These are phyloP conservation scores for Malus hybrid DNA, from an alignment of 331 rosid species.

Conservation along the genomic window DNA sequence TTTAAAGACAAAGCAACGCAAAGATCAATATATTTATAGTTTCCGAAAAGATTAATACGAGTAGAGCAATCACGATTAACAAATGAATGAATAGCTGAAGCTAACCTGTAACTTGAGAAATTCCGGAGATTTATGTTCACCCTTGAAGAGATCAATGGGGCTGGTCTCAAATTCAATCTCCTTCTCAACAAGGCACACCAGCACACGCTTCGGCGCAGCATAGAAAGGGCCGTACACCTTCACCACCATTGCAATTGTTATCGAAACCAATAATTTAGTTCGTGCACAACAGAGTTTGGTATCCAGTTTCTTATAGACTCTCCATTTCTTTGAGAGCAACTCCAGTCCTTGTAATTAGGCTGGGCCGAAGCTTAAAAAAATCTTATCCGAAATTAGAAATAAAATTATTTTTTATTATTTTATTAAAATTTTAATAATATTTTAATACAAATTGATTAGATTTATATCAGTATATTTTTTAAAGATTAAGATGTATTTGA, in stretches of 20 bases:
- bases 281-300: neutral
- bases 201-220: slow-evolving; percentile 3
- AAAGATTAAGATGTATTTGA: too few species aligned
- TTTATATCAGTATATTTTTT: too few species aligned
- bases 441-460: too few species aligned
- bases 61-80: neutral
- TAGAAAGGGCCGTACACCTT: slow-evolving; percentile 6
- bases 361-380: too few species aligned
- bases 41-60: neutral
- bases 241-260: slow-evolving; percentile 1
- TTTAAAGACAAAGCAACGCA: neutral
- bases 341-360: too few species aligned
- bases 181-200: slow-evolving; percentile 6
- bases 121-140: slow-evolving; percentile 2
- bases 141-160: slow-evolving; percentile 4
- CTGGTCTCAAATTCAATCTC: slow-evolving; percentile 4
- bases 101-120: slow-evolving; percentile 7
- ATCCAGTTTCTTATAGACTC: neutral
- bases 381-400: too few species aligned
- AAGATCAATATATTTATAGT: neutral
- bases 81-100: neutral
- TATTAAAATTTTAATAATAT: too few species aligned
- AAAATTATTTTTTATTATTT: too few species aligned
- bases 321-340: neutral
- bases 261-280: neutral